Evolutionary conservation across 345 rosid species (phyloP).

Genomic region (Eucalyptus curtisii): DNA sequence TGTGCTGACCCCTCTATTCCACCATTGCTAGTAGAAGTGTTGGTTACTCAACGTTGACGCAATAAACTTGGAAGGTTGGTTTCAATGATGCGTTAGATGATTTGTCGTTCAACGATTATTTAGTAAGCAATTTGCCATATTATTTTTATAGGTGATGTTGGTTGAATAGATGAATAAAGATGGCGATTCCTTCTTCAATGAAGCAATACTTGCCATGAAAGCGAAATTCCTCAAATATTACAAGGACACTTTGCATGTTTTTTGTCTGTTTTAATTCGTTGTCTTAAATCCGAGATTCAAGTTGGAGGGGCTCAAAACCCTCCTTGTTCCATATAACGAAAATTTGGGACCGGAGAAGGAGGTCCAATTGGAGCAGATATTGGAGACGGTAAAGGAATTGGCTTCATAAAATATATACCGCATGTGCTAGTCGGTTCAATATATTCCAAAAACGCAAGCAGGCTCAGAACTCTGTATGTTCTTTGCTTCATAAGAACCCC

Average conservation of each 20-base stretch:
- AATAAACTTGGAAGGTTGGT: too few relatives aligned
- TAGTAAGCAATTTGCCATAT: too few relatives aligned
- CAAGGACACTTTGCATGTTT: neutral
- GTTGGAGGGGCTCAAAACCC: neutral
- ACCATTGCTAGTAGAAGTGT: too few relatives aligned
- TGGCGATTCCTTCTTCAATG: neutral
- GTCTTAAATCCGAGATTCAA: neutral
- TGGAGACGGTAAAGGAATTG: neutral
- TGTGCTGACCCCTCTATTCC: too few relatives aligned
- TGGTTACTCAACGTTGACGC: fast-evolving
- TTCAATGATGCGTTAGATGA: fast-evolving
- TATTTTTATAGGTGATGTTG: too few relatives aligned
- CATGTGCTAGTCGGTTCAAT: neutral
- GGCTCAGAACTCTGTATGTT: too few relatives aligned
- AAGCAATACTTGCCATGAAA: neutral
- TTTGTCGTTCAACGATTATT: too few relatives aligned
- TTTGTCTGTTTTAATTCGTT: too few relatives aligned
- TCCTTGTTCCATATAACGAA: neutral
- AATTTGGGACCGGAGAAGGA: neutral
- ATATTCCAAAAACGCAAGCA: too few relatives aligned
- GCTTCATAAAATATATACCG: too few relatives aligned
- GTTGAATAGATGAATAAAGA: neutral
- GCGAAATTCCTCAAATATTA: neutral
- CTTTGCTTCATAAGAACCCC: too few relatives aligned
- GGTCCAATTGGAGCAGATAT: neutral